Evolutionary conservation across 495 filamentous ascomycete species (phyloP).

Genomic region (Podospora pseudoanserina): DNA sequence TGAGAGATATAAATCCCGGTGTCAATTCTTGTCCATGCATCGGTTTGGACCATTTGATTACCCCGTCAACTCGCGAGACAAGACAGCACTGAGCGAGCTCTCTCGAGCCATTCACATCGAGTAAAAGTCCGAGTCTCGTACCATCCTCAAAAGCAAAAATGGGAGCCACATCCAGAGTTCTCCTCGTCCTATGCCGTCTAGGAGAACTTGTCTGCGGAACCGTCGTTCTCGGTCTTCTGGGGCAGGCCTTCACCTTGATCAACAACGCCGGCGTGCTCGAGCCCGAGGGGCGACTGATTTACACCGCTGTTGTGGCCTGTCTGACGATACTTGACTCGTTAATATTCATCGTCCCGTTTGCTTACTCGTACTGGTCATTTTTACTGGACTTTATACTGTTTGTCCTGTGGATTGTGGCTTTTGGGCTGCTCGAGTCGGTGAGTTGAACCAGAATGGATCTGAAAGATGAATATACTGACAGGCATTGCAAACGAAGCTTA

Average conservation of each 20-base stretch:
- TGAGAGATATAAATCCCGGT: no score
- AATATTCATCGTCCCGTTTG: slow-evolving; percentile 18
- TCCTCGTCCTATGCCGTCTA: slow-evolving; percentile 18
- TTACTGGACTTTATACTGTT: slow-evolving; percentile 22
- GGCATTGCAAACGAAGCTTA: slow-evolving; percentile 9
- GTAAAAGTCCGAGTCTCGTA: no score
- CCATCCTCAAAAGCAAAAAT: not conserved
- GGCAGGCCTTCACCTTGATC: slow-evolving; percentile 18
- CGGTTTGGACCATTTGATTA: no score
- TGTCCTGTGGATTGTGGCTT: slow-evolving; percentile 20
- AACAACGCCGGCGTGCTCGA: slow-evolving; percentile 15
- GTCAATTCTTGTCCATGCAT: no score
- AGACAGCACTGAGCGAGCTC: no score
- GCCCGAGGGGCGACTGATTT: slow-evolving; percentile 20
- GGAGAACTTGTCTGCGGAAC: slow-evolving; percentile 19
- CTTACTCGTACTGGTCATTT: slow-evolving; percentile 21
- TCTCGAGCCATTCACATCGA: no score
- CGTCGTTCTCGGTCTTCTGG: slow-evolving; percentile 25
- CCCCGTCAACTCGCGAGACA: no score
- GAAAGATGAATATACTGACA: not conserved
- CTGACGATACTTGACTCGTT: slow-evolving; percentile 21
- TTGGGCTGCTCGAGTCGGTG: slow-evolving; percentile 21
- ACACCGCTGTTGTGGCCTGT: slow-evolving; percentile 14
- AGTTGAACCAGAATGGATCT: slow-evolving; percentile 2
- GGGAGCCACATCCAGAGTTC: slow-evolving; percentile 14